These are phyloP conservation scores for Wallacemonas collosoma DNA, from an alignment of 208 protist species.

Conservation along the genomic window DNA sequence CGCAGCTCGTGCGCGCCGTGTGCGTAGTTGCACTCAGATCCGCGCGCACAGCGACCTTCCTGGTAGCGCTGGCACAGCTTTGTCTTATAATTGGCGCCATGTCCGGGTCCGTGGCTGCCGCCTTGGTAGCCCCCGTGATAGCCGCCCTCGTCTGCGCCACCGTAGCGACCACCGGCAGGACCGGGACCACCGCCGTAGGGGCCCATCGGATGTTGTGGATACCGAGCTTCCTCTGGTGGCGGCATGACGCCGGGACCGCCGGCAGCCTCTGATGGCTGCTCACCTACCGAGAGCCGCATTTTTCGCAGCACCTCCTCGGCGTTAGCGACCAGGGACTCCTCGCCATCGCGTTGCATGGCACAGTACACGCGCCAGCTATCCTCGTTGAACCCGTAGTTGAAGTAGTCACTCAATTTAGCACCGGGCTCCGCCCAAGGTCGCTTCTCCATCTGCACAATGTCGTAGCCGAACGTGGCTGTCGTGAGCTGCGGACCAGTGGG, in stretches of 20 bases:
- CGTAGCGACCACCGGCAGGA: slow-evolving; percentile 1
- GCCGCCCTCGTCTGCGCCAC: slow-evolving; percentile 11
- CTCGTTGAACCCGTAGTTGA: slow-evolving; percentile 93
- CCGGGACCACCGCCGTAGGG: slow-evolving; percentile 1
- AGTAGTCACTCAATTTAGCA: slow-evolving; percentile 86
- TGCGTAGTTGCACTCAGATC: slow-evolving; percentile 80
- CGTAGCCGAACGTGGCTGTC: slow-evolving; percentile 79
- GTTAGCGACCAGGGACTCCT: slow-evolving; percentile 55
- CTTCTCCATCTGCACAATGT: slow-evolving; percentile 79
- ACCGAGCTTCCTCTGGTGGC: background rate
- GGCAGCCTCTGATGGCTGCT: slow-evolving; percentile 16
- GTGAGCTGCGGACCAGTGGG: slow-evolving; percentile 58
- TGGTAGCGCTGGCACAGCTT: slow-evolving; percentile 69
- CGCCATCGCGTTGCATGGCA: slow-evolving; percentile 71
- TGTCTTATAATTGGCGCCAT: slow-evolving; percentile 60
- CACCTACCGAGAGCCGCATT: slow-evolving; percentile 34
- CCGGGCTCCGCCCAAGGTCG: slow-evolving; percentile 79
- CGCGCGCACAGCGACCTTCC: slow-evolving; percentile 72
- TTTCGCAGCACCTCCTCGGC: slow-evolving; percentile 63
- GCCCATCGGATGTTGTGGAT: background rate
- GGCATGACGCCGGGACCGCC: slow-evolving; percentile 8
- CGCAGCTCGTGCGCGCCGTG: slow-evolving; percentile 72
- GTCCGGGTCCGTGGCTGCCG: slow-evolving; percentile 12
- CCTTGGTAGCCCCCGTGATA: slow-evolving; percentile 5
- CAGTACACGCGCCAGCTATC: slow-evolving; percentile 87